A percentile compares a stretch with the other conserved stretches of the same genome.
Conservation (phyloP, 805 yeast genomes). For the Pichia thaimueangensis region DNA sequence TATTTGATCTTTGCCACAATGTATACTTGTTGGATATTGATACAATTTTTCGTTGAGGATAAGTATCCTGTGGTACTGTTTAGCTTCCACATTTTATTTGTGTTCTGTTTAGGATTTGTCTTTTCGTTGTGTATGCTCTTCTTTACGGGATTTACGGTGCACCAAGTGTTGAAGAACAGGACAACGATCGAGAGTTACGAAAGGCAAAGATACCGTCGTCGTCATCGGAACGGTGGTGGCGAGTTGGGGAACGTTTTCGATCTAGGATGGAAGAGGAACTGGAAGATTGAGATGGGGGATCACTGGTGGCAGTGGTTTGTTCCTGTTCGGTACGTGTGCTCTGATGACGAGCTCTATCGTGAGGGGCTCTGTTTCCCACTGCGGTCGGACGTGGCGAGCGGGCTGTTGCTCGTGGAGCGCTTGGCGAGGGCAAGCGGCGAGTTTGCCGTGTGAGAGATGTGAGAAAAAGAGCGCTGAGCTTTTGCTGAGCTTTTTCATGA, state of each 20-base stretch:
- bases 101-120: slow-evolving; percentile 47
- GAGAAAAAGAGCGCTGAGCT: background rate
- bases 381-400: background rate
- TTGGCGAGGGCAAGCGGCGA: slow-evolving; percentile 4
- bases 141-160: slow-evolving; percentile 53
- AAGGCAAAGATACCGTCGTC: slow-evolving; percentile 39
- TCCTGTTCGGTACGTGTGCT: slow-evolving; percentile 34
- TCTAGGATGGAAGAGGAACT: slow-evolving; percentile 58
- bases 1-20: slow-evolving; percentile 40
- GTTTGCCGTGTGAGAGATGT: slow-evolving; percentile 1
- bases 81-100: slow-evolving; percentile 54
- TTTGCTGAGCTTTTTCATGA: no score
- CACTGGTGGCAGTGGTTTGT: slow-evolving; percentile 62
- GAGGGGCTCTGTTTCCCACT: slow-evolving; percentile 7
- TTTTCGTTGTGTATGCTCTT: slow-evolving; percentile 50
- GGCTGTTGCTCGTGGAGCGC: background rate
- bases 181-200: slow-evolving; percentile 82
- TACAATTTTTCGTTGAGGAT: slow-evolving; percentile 38
- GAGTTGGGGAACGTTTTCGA: slow-evolving; percentile 66
- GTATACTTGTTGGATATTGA: slow-evolving; percentile 38
- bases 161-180: slow-evolving; percentile 52
- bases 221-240: slow-evolving; percentile 27
- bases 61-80: slow-evolving; percentile 30
- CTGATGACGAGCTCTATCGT: background rate
- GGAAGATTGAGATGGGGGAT: slow-evolving; percentile 69